Evolutionary conservation across 345 rosid species (phyloP).

Genomic region (Excoecaria agallocha): DNA sequence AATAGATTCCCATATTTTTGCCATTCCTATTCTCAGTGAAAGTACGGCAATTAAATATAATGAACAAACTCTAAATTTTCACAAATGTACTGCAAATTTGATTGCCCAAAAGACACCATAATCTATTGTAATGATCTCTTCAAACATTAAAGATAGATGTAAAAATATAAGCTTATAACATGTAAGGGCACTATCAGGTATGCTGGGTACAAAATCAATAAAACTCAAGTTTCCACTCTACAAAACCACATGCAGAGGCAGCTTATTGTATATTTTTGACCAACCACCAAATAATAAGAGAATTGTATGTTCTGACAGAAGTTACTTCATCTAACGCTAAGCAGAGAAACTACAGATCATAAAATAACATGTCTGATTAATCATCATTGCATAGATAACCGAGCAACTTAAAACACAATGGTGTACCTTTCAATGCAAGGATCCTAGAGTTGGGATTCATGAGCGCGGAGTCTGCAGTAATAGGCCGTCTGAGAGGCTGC

Average conservation of each 20-base stretch:
- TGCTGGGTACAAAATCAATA: neutral
- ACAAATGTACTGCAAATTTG: neutral
- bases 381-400: neutral
- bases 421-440: constrained; percentile 31
- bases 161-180: neutral
- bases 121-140: neutral
- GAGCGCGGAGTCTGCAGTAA: constrained; percentile 79
- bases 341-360: neutral
- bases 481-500: constrained; percentile 80
- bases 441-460: constrained; percentile 87
- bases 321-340: neutral
- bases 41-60: neutral
- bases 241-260: neutral
- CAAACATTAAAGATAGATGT: neutral
- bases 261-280: neutral
- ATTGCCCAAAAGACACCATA: neutral
- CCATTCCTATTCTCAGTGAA: neutral
- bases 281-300: neutral
- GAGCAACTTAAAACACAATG: neutral
- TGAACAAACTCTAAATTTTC: neutral
- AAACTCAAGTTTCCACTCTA: neutral
- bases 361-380: neutral
- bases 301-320: neutral
- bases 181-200: neutral
- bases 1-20: neutral